These are phyloP conservation scores for Neofusicoccum sp. DNA, from an alignment of 2,329 filamentous ascomycete species.

Conservation along the genomic window DNA sequence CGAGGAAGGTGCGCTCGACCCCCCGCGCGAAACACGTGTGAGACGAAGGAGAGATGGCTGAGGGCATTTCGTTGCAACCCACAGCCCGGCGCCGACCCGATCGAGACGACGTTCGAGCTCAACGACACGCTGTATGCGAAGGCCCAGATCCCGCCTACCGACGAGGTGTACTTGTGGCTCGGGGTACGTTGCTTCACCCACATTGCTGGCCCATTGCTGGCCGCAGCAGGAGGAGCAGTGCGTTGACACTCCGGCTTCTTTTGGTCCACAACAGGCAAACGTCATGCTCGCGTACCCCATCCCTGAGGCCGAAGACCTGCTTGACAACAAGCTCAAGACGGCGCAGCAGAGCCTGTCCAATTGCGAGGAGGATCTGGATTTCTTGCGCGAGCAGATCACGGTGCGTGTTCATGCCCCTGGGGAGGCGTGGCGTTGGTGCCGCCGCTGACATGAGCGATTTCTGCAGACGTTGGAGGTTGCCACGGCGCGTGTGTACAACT, in stretches of 20 bases:
- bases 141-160: constrained; percentile 74
- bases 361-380: constrained; percentile 95
- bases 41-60: constrained; percentile 41
- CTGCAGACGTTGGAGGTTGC: constrained; percentile 92
- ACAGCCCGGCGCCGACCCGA: constrained; percentile 58
- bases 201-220: not conserved
- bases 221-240: not conserved
- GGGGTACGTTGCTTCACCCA: constrained; percentile 58
- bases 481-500: constrained; percentile 96
- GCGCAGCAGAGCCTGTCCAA: constrained; percentile 79
- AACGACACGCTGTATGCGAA: constrained; percentile 95
- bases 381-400: constrained; percentile 93
- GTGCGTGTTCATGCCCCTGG: constrained; percentile 51
- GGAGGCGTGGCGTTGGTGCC: too few species aligned
- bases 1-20: constrained; percentile 60
- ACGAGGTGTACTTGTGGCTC: constrained; percentile 97
- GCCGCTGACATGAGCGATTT: constrained; percentile 21
- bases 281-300: constrained; percentile 97
- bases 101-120: constrained; percentile 92
- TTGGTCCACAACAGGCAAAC: constrained; percentile 63
- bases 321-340: constrained; percentile 72
- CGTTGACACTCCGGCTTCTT: not conserved
- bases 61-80: not conserved
- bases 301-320: constrained; percentile 76
- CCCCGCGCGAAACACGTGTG: not conserved